Base-by-base conservation (phyloP, 2,329 filamentous ascomycete species). In the Aspergillus sp. region DNA sequence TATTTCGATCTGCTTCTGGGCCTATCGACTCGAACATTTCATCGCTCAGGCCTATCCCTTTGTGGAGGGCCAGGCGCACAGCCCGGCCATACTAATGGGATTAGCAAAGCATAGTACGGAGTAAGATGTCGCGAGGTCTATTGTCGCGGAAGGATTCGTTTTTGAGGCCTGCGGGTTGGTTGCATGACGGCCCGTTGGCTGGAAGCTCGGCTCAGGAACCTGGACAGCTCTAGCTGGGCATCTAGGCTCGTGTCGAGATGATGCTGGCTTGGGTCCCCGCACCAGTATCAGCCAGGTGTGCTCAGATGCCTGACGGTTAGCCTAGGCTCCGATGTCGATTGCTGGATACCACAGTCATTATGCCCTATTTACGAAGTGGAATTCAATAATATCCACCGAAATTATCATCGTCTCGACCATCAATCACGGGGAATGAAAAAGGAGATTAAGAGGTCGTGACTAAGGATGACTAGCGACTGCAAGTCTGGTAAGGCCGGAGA, bases 111-210 rank as follows among this genome's bases (percentile, higher is more conserved):
- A 13, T 19, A 44, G 41, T 27, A 27, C 25, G 25, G 25, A 27
- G 25, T 44, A 19, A 44, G 53, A 55, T 8, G 39, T 44, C 27
- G 53, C 39, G 8, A 30, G 47, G 19, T 27, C n/a, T 6, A 44
- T 27, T 21, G 41, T 25, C 53, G 25, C 53, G 25, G 38, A 32
- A 19, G 39, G 53, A 55, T 55, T 44, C 10, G 25, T 13, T 32
- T 36, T 44, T 19, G 42, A 55, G 21, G 10, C 21, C 53, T 55
- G 39, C 11, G 41, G 23, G 39, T 47, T 47, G 25, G 27, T 55
- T 55, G 53, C 41, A 55, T 55, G 53, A 55, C 44, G 27, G 39
- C 19, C 30, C 39, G 36, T 54, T 55, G 25, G 47, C 47, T 32
- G 47, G 47, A 50, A 36, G 39, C 23, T 32, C 41, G 39, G 39